Base-by-base conservation (phyloP, 2,329 filamentous ascomycete genomes). In the Talaromyces pinophilus region DNA sequence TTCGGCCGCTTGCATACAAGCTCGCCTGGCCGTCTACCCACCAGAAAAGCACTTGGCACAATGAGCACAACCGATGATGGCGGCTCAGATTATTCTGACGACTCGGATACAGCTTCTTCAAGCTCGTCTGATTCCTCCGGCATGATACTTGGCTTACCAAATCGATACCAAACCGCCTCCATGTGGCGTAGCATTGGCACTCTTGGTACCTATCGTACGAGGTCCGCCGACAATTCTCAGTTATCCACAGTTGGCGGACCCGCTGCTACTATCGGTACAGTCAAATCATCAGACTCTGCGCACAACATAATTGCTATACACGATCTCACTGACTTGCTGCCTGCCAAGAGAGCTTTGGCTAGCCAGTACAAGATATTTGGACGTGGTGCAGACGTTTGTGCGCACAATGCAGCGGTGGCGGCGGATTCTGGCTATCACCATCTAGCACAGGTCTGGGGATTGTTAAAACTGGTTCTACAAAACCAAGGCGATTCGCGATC, bases 291-390 rank as follows among this genome's bases (percentile, higher is more conserved):
- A 19, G 76, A 78, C 3, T 77, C 82, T 63, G 78, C 83, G 1
- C 90, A 89, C 71, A 93, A 93, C 68, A 82, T 91, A 25, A 81
- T 98, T 22, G 88, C 88, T 1, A 87, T 97, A 46, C 85, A 93
- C 72, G 85, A 92, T 68, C 76, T 96, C 30, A 85, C 87, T 10
- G 82, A 86, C 59, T 77, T 92, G 13, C 80, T 97, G n/a, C 93
- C 93, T 0, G 90, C 92, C 2, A 95, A 93, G 76, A 85, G 85
- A 67, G 84, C 88, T 64, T 85, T 97, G 68, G 95, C 93, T 1
- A 82, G 87, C 66, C 87, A 91, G 70, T 99, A 98, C 77, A 86
- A 85, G 28, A 90, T 97, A 15, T 93, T 95, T 75, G 93, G 93
- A 3, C 88, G 93, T 68, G 90, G 91, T 0, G 86, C 88, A n/a